These are phyloP conservation scores for Amylostereum chailletii DNA, from an alignment of 1,284 basidiomycete genomes.

Conservation along the genomic window DNA sequence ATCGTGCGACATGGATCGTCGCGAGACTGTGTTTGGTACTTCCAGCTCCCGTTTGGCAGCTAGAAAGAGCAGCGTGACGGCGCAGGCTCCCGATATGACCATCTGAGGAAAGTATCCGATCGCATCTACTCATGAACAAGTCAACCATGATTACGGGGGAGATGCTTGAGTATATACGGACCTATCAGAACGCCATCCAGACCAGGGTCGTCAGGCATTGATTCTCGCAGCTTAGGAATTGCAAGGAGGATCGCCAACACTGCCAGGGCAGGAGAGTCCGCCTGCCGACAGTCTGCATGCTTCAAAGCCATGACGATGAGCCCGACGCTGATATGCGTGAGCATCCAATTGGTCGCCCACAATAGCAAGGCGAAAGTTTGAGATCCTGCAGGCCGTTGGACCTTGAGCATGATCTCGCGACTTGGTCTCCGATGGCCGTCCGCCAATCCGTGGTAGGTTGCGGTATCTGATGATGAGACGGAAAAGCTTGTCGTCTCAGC, in stretches of 20 bases:
- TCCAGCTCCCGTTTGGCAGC: conserved; percentile 33
- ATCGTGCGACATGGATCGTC: not conserved
- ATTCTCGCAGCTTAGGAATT: conserved; percentile 41
- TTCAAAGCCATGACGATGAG: conserved; percentile 34
- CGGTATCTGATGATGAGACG: conserved; percentile 31
- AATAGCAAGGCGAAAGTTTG: conserved; percentile 36
- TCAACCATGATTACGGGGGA: not conserved
- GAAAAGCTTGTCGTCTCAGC: conserved; percentile 39
- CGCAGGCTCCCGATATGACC: conserved; percentile 33
- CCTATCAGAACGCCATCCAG: conserved; percentile 47
- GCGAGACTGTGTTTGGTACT: not conserved
- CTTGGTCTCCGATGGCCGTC: conserved; percentile 23
- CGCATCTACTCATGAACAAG: conserved; percentile 25
- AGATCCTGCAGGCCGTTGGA: conserved; percentile 35
- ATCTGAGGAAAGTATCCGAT: conserved; percentile 54
- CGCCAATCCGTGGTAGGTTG: conserved; percentile 23
- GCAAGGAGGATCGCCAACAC: conserved; percentile 33
- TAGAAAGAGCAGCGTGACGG: conserved; percentile 33
- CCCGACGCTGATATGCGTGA: conserved; percentile 40
- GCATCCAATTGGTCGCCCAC: conserved; percentile 43
- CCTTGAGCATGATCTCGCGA: conserved; percentile 35
- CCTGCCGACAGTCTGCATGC: conserved; percentile 20
- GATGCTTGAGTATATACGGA: conserved; percentile 13
- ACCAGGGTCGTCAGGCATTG: conserved; percentile 52
- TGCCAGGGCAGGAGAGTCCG: conserved; percentile 31